Evolutionary conservation across 306 rosid species (phyloP), one percentile per base, ranked within the genome.

Genomic region (Elaeagnus macrophylla): DNA sequence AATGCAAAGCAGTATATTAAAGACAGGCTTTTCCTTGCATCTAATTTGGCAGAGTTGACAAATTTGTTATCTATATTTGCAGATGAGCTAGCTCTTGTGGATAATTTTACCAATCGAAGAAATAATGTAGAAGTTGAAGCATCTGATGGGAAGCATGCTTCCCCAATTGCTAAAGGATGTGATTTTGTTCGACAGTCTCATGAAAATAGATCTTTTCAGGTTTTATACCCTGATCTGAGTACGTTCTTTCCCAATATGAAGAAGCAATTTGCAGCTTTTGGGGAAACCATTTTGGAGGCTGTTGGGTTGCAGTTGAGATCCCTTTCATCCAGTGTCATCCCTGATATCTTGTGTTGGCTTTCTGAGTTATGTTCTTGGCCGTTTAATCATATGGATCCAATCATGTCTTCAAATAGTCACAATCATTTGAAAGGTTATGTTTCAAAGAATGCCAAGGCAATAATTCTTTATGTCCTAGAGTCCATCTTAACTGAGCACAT

Each of bases 311-410:
- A 85, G 57, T 75, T 89, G 73, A 81, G 73, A 78, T 89, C 86
- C 52, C 75, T 89, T 66, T 75, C 97, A 74, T 79, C 83, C 53
- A 69, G 67, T 73, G 68, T 73, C 20, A 77, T 83, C 62, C 95
- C 97, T 45, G 97, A 89, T 75, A 67, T 89, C 60, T 65, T 89
- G 64, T 83, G 89, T 67, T 89, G 97, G 97, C 77, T 89, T 67
- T 83, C 95, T 43, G 88, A 85, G 60, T 59, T 89, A 80, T 85
- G 94, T 67, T 77, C 75, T 2, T 77, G 89, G 95, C 83, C 95
- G 52, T 89, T 85, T 77, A 65, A 72, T 54, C 55, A 48, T 46
- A 9, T 60, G 16, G 70, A 73, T 6, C 55, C 19, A 65, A 59
- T 61, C 51, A 61, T 71, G 66, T 71, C 83, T 54, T 77, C 54